Base-by-base conservation (phyloP, 2,329 filamentous ascomycete genomes). In the Curvularia verruculosa region DNA sequence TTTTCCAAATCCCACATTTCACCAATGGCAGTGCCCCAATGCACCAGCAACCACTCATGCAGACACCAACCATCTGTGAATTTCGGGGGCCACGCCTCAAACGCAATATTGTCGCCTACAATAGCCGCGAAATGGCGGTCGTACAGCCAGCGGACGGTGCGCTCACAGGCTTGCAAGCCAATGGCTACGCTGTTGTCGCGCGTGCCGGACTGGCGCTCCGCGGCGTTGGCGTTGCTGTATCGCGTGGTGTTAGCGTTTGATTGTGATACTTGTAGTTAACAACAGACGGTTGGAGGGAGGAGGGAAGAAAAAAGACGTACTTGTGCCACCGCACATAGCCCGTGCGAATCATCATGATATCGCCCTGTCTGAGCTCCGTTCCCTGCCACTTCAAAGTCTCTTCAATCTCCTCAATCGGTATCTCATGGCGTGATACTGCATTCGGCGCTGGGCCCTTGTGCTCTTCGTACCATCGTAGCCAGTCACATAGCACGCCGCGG, bases 281-380 rank as follows among this genome's bases (percentile, higher is more conserved):
- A n/a, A n/a, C n/a, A n/a, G n/a, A n/a, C n/a, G n/a, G n/a, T n/a
- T n/a, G 9, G 26, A 28, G 10, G 7, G 26, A n/a, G n/a, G 5
- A 40, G 12, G 10, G 5, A 12, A 4, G 10, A 12, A 10, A 9
- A 8, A 15, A 23, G 3, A 54, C 63, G 39, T 52, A 72, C 68
- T 72, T 65, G 47, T 75, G 67, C 74, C 74, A 74, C 51, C 70
- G 2, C 85, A 75, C 65, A 69, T 80, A 85, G 8, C 84, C 84
- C 48, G 69, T 74, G 1, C 75, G 56, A 21, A 77, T 65, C 54
- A 77, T 64, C 36, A 77, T 45, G 10, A 77, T 72, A 54, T 77
- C 75, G 2, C 75, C 75, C 24, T 67, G 70, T 24, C 62, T 59
- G 1, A 68, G 52, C 1, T 59, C 61, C 1, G 70, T 73, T 0